Evolutionary conservation across 257 asterid species (phyloP), one percentile per base, ranked within the genome.

Genomic region (Ilex asprella): DNA sequence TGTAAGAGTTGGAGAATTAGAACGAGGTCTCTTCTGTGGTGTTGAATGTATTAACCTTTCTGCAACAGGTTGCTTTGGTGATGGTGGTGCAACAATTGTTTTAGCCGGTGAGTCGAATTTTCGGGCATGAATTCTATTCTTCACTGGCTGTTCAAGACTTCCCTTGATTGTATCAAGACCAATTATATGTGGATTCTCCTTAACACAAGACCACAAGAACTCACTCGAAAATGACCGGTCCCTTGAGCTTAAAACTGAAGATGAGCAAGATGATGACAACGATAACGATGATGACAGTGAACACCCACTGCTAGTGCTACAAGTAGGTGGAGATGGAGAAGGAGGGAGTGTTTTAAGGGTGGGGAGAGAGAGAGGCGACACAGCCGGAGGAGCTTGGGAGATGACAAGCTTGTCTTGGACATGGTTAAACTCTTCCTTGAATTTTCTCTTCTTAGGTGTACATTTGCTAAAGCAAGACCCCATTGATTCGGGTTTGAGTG

Each of bases 391-490:
- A 16, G 79, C 67, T 62, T 76, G 88, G 3, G 89, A 80, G 64
- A 82, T 74, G 13, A 82, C 86, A 59, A 78, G 83, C 73, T 86
- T 86, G 16, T 88, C 95, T 2, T 83, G 85, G 57, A 80, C 84
- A 63, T 57, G 76, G 71, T 55, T 47, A 44, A 7, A 13, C 39
- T 61, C 59, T 59, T 77, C 64, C 61, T 67, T 77, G 67, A 50
- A 27, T 58, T 73, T 63, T 66, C 75, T 86, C 73, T 80, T 86
- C 73, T 80, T 84, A 8, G 87, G 72, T 30, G 31, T 83, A 79
- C 91, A 83, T 76, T 88, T 86, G 78, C 96, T 86, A 61, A 88
- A 76, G 89, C 96, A 88, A 76, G 89, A 77, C 27, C 96, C 96
- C 96, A 88, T 88, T 53, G 52, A 46, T 10, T 69, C 16, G 31